A percentile compares a stretch with the other conserved stretches of the same genome.
phyloP scores from a whole-genome alignment of 2,329 filamentous ascomycete species.

The Colletotrichum plurivorum region DNA sequence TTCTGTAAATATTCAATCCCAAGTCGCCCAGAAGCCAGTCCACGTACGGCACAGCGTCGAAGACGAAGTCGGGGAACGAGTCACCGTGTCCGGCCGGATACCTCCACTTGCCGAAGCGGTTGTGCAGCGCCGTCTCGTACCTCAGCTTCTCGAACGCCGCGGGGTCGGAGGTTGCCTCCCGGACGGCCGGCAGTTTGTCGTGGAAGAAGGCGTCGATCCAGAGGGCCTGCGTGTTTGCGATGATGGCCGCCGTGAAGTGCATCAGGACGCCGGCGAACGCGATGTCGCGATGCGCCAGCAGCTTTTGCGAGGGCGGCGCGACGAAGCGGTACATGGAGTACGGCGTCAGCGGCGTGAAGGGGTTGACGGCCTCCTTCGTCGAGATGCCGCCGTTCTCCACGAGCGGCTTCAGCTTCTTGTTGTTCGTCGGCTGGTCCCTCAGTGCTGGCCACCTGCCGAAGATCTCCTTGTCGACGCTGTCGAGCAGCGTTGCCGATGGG shows the following conservation, averaged over 20 bases:
- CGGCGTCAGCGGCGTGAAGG: constrained; percentile 38
- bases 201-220: constrained; percentile 56
- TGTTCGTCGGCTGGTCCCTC: constrained; percentile 29
- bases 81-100: constrained; percentile 77
- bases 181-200: constrained; percentile 55
- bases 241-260: constrained; percentile 48
- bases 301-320: constrained; percentile 43
- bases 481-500: constrained; percentile 22
- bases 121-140: constrained; percentile 73
- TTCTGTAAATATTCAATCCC: constrained; percentile 70
- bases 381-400: constrained; percentile 32
- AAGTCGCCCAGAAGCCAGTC: constrained; percentile 78
- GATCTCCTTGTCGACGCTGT: constrained; percentile 36
- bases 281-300: constrained; percentile 44
- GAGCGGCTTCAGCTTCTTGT: constrained; percentile 36
- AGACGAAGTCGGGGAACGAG: constrained; percentile 78
- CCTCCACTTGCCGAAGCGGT: constrained; percentile 78
- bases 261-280: constrained; percentile 50
- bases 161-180: constrained; percentile 41
- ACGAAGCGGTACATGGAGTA: constrained; percentile 48
- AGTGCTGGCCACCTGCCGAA: constrained; percentile 32
- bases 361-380: constrained; percentile 35
- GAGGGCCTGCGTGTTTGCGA: constrained; percentile 57
- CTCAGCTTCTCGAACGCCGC: constrained; percentile 57
- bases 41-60: constrained; percentile 81